phyloP scores from a whole-genome alignment of 352 stramenopile species.

The Plasmopara viticola region DNA sequence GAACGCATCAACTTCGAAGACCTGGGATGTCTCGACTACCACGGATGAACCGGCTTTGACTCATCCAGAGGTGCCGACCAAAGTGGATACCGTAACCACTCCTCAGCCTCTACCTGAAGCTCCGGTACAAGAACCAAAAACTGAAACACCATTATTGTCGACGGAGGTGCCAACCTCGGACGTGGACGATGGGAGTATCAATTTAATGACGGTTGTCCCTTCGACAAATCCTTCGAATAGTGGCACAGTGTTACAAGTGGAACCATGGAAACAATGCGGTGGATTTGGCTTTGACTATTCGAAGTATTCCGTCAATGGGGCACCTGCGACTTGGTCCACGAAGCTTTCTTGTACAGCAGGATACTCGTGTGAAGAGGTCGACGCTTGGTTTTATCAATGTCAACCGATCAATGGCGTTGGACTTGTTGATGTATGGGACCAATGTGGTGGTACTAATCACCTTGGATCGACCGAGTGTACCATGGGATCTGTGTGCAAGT shows the following conservation, averaged over 20 bases:
- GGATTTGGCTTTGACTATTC: slow-evolving; percentile 26
- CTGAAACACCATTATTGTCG: not conserved
- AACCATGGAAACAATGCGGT: slow-evolving; percentile 27
- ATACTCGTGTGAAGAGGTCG: slow-evolving; percentile 29
- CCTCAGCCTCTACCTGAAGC: not conserved
- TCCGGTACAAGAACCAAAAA: not conserved
- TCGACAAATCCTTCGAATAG: no score
- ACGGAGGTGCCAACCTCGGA: not conserved
- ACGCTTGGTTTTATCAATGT: slow-evolving; percentile 35
- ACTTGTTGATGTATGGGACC: slow-evolving; percentile 22
- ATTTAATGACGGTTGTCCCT: not conserved
- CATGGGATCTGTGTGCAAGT: slow-evolving; percentile 22
- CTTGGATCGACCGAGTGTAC: slow-evolving; percentile 14
- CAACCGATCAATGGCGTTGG: slow-evolving; percentile 8
- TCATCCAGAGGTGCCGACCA: not conserved
- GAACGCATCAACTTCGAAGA: not conserved
- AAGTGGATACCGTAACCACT: not conserved
- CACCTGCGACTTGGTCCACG: slow-evolving; percentile 9
- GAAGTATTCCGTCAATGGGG: slow-evolving; percentile 13
- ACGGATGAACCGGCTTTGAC: not conserved
- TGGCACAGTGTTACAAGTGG: not conserved
- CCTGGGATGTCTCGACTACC: not conserved
- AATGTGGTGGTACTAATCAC: slow-evolving; percentile 17
- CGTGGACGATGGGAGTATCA: not conserved
- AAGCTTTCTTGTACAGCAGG: slow-evolving; percentile 20